Base-by-base conservation (phyloP, 1,284 basidiomycete genomes). In the Grifola frondosa region DNA sequence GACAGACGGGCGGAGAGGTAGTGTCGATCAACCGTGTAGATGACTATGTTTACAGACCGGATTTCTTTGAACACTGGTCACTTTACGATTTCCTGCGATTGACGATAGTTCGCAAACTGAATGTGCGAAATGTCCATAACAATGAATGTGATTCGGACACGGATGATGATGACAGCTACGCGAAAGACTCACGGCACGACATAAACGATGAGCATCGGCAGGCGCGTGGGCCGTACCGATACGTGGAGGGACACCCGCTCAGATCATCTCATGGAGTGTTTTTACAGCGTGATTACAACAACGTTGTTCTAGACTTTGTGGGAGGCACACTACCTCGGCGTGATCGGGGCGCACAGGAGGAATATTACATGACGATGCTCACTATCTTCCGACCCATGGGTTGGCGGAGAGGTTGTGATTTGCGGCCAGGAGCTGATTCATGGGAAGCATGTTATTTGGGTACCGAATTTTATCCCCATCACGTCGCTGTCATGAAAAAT, bases 401-500 rank as follows among this genome's bases (percentile, higher is more conserved):
- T 12, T 39, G 36, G 42, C 19, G 42, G 6, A 28, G 22, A 21
- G 41, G 41, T 16, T 20, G 19, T 26, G 42, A 39, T 20, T 24
- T 39, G n/a, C n/a, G n/a, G n/a, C n/a, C n/a, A n/a, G n/a, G 17
- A 17, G 26, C 17, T 24, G 31, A 29, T 30, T 21, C 28, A n/a
- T n/a, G n/a, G n/a, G n/a, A 55, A 58, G 37, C 53, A 58, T 6
- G 42, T 53, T 6, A 65, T 60, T 46, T 12, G 9, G 5, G 11
- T 15, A 17, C 21, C 32, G 6, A 41, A 0, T 56, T 67, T 37
- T 29, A 19, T 11, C 4, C 23, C 0, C 21, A 32, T 5, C 46
- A 61, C 5, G 2, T 15, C 2, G 17, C 36, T 6, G 19, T 62
- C 0, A 65, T 66, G 57, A 44, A 54, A 1, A 56, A 64, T 33